Conservation (phyloP, 106 monocot species). For the Vanilla planifolia region DNA sequence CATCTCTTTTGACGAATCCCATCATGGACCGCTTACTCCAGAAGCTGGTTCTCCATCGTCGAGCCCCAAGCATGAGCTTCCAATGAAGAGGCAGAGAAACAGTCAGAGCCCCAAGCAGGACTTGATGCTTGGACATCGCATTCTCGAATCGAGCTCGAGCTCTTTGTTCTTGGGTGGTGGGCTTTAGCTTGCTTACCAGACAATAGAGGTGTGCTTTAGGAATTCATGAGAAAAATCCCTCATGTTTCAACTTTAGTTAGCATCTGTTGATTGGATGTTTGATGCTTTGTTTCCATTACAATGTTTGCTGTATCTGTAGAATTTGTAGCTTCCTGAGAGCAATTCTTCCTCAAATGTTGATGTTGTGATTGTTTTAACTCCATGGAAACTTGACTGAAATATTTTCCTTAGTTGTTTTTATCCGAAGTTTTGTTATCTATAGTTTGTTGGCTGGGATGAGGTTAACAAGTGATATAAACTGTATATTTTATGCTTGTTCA, state of each 20-base stretch:
- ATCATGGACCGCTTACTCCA: neutral
- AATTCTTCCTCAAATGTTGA: neutral
- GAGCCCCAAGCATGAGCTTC: neutral
- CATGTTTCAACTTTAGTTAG: neutral
- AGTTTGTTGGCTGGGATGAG: too few species aligned
- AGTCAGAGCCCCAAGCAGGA: constrained; percentile 12
- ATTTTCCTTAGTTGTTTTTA: too few species aligned
- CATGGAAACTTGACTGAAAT: too few species aligned
- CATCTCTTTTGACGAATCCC: neutral
- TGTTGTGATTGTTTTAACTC: too few species aligned
- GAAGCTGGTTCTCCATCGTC: neutral
- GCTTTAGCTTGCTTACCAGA: neutral
- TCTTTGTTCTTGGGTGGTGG: neutral
- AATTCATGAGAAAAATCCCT: too few species aligned
- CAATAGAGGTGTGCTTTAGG: neutral
- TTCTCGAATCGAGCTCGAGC: constrained; percentile 30
- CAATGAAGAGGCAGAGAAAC: neutral
- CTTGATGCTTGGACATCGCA: constrained; percentile 31
- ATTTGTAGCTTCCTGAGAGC: neutral
- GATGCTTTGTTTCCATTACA: neutral
- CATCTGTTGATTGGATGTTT: neutral
- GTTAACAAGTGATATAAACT: too few species aligned
- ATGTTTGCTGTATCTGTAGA: neutral
- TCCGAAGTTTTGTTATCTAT: too few species aligned
- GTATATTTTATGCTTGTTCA: too few species aligned